Conservation (phyloP, 2,329 filamentous ascomycete species). For the Botryotinia globosa region DNA sequence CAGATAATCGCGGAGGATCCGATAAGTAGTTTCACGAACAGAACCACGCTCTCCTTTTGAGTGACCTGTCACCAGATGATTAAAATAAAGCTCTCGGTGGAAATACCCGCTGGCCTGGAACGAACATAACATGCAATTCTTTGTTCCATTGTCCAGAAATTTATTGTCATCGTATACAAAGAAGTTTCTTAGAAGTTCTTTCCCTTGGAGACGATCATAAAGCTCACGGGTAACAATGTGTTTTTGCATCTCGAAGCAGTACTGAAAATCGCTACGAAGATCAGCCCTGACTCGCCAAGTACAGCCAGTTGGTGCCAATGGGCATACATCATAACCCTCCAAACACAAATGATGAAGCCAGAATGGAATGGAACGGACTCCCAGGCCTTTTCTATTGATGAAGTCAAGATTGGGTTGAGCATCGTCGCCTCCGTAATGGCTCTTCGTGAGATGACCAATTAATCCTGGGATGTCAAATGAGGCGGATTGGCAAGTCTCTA, state of each 20-base stretch:
- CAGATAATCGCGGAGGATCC: too few relatives aligned
- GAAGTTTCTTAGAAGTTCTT: rapidly evolving
- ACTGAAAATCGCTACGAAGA: too few relatives aligned
- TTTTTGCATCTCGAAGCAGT: too few relatives aligned
- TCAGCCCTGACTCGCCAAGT: too few relatives aligned
- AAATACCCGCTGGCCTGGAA: neutral
- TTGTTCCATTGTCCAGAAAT: neutral
- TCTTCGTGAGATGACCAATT: neutral
- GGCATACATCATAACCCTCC: neutral
- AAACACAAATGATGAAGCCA: rapidly evolving
- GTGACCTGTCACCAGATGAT: neutral
- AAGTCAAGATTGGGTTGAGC: neutral
- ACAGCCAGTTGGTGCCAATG: neutral
- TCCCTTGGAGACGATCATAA: neutral
- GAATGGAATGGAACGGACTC: neutral
- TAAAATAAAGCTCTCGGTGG: neutral
- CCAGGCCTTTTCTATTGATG: rapidly evolving
- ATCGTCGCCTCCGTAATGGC: rapidly evolving
- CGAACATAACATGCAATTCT: neutral
- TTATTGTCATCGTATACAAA: rapidly evolving
- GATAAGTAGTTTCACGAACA: rapidly evolving
- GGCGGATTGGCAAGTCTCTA: neutral
- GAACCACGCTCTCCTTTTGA: neutral
- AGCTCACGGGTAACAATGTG: neutral
- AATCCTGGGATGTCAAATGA: neutral